phyloP scores from a whole-genome alignment of 1,139 yeast genomes.

The Yamadazyma spencermartinsiae region DNA sequence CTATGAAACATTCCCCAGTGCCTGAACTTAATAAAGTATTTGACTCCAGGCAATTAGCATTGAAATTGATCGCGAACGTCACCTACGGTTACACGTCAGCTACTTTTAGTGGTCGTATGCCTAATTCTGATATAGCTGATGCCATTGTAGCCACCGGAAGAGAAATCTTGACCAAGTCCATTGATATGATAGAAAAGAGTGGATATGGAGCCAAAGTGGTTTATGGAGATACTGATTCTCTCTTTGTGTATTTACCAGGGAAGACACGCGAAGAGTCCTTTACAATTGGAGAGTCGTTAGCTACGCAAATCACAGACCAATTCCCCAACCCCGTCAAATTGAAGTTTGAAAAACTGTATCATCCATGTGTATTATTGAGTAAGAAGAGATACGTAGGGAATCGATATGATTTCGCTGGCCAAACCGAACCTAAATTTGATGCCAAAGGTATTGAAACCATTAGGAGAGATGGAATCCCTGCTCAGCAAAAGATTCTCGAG shows the following conservation, averaged over 20 bases:
- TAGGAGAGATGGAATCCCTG: constrained; percentile 91
- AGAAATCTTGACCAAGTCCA: constrained; percentile 74
- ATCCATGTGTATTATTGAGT: constrained; percentile 78
- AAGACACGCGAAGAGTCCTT: constrained; percentile 77
- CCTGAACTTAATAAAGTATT: constrained; percentile 53
- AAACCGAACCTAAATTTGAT: constrained; percentile 68
- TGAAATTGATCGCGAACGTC: constrained; percentile 89
- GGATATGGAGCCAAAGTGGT: constrained; percentile 90
- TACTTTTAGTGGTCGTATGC: constrained; percentile 95
- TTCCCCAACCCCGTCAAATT: constrained; percentile 82
- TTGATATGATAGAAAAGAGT: constrained; percentile 62
- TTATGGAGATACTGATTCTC: constrained; percentile 94
- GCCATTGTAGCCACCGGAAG: constrained; percentile 90
- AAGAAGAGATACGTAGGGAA: constrained; percentile 91
- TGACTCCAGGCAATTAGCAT: constrained; percentile 79
- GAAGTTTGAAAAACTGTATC: constrained; percentile 90
- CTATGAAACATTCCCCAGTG: constrained; percentile 38
- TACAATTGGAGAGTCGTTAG: constrained; percentile 67
- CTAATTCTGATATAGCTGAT: constrained; percentile 92
- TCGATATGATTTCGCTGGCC: constrained; percentile 61
- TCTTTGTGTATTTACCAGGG: constrained; percentile 90
- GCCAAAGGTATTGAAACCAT: constrained; percentile 97
- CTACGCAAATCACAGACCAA: constrained; percentile 56
- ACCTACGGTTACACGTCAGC: constrained; percentile 97
- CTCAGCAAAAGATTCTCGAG: constrained; percentile 82